phyloP scores from a whole-genome alignment of 2,329 filamentous ascomycete species.

The Fusarium sp. region DNA sequence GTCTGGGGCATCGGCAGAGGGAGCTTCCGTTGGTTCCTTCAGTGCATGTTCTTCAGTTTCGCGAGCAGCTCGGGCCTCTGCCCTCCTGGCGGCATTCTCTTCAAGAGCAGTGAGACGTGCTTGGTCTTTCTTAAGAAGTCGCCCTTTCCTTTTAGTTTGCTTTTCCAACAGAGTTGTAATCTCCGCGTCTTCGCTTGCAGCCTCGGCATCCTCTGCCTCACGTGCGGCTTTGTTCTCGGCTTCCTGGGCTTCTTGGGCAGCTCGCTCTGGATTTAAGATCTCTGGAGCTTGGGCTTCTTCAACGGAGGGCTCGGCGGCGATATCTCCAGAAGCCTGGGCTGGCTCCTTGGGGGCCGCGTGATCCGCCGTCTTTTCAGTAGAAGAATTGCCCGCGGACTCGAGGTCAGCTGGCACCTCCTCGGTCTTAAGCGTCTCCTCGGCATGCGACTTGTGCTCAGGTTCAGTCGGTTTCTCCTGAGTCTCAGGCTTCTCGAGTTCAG shows the following conservation, averaged over 20 bases:
- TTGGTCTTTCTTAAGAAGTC: conserved; percentile 40
- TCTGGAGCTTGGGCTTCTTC: conserved; percentile 46
- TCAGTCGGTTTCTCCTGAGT: too few species aligned
- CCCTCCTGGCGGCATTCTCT: conserved; percentile 38
- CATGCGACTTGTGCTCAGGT: too few species aligned
- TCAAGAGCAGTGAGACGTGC: conserved; percentile 33
- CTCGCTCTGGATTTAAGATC: conserved; percentile 34
- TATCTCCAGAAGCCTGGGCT: neutral
- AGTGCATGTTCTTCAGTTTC: conserved; percentile 36
- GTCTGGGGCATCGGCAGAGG: neutral
- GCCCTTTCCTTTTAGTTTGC: conserved; percentile 44
- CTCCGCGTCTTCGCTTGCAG: conserved; percentile 46
- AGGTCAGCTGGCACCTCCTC: neutral
- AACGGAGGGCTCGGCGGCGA: neutral
- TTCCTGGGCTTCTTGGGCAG: conserved; percentile 22
- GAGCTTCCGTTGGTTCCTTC: conserved; percentile 22
- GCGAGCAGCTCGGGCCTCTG: conserved; percentile 45
- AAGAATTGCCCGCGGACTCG: neutral
- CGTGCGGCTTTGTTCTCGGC: conserved; percentile 36
- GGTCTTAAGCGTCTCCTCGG: neutral
- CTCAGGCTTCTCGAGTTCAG: too few species aligned
- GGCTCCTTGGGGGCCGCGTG: conserved; percentile 2
- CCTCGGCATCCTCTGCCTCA: conserved; percentile 40
- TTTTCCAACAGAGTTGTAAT: conserved; percentile 56
- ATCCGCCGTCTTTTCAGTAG: conserved; percentile 1